These are phyloP conservation scores for Canariomyces notabilis DNA, from an alignment of 2,329 filamentous ascomycete genomes.

Conservation along the genomic window DNA sequence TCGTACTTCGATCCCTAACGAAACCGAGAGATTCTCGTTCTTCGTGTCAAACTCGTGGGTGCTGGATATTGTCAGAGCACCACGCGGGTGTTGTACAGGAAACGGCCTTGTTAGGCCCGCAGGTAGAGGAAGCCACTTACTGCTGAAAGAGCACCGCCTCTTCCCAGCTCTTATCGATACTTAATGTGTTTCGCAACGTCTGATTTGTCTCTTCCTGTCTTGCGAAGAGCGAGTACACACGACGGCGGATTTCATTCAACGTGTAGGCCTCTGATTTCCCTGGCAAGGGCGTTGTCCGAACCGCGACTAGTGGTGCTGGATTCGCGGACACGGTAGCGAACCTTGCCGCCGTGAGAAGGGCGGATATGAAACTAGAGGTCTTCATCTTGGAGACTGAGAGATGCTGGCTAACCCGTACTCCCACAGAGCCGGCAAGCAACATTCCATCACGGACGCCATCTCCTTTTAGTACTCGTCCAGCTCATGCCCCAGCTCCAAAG, in stretches of 20 bases:
- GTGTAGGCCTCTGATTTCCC: slow-evolving; percentile 21
- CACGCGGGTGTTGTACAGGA: neutral
- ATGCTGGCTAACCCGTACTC: neutral
- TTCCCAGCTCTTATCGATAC: slow-evolving; percentile 38
- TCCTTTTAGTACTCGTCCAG: neutral
- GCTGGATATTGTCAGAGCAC: neutral
- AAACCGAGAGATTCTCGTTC: slow-evolving; percentile 17
- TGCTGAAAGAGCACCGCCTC: slow-evolving; percentile 33
- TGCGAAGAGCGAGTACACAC: slow-evolving; percentile 18
- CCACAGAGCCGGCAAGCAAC: neutral
- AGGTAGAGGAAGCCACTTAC: slow-evolving; percentile 3
- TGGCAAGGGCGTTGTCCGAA: slow-evolving; percentile 25
- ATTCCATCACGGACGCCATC: neutral
- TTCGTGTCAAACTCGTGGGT: neutral
- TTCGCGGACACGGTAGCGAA: slow-evolving; percentile 2
- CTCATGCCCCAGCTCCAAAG: neutral
- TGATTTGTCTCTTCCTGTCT: slow-evolving; percentile 19
- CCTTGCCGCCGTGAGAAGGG: slow-evolving; percentile 8
- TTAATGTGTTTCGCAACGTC: slow-evolving; percentile 27
- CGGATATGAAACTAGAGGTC: neutral
- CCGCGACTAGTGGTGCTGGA: slow-evolving; percentile 5
- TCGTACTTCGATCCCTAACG: slow-evolving; percentile 35
- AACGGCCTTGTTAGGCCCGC: neutral
- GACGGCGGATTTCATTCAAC: slow-evolving; percentile 22
- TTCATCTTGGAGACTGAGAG: neutral